A percentile compares a stretch with the other conserved stretches of the same genome.
These are phyloP conservation scores for Cyanidiococcus yangmingshanensis DNA, from an alignment of 23 red algal genomes.

Conservation along the genomic window DNA sequence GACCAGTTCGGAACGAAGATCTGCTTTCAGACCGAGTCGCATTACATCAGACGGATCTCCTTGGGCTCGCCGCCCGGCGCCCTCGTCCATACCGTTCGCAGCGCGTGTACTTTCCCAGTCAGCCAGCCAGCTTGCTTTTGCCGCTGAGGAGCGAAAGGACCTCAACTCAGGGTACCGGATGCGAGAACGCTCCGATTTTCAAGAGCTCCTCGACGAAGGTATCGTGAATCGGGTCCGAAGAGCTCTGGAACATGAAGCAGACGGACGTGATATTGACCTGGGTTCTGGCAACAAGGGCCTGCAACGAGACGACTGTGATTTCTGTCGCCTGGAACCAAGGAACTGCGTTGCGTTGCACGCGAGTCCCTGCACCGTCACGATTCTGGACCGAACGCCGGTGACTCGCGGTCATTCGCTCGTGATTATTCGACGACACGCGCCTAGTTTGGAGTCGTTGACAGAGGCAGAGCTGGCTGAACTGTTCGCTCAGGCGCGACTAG, in stretches of 20 bases:
- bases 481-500: slow-evolving; percentile 38
- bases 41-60: too few relatives aligned
- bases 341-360: slow-evolving; percentile 9
- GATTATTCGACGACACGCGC: not conserved
- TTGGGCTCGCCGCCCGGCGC: too few relatives aligned
- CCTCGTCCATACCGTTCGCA: too few relatives aligned
- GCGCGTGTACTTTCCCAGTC: too few relatives aligned
- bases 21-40: too few relatives aligned
- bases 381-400: slow-evolving; percentile 11
- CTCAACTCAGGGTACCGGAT: too few relatives aligned
- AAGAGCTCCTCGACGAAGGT: not conserved
- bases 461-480: slow-evolving; percentile 53
- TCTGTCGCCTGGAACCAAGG: not conserved
- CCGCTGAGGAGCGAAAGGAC: too few relatives aligned
- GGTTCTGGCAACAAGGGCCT: not conserved
- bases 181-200: not conserved
- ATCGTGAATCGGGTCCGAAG: not conserved
- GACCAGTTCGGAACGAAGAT: too few relatives aligned
- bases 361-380: not conserved
- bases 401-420: not conserved
- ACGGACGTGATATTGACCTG: not conserved
- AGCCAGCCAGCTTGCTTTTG: too few relatives aligned
- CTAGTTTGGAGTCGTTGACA: slow-evolving; percentile 44
- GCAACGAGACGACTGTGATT: not conserved
- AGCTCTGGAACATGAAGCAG: not conserved